phyloP scores from a whole-genome alignment of 495 filamentous ascomycete genomes.

The Hypomontagnella submonticulosa region DNA sequence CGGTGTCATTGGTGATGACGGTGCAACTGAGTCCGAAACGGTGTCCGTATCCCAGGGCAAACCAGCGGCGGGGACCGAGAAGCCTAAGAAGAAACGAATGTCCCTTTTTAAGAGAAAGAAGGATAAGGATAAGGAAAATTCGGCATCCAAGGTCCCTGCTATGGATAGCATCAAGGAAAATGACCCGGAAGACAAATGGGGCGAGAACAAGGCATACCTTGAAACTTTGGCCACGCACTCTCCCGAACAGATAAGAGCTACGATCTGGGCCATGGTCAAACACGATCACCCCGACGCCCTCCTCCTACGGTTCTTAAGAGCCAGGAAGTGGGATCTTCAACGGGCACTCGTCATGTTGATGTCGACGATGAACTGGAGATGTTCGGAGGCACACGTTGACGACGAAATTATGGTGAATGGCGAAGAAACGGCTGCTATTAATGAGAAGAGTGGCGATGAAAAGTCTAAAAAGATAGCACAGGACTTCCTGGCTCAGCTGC shows the following conservation, averaged over 20 bases:
- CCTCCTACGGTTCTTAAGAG: conserved; percentile 87
- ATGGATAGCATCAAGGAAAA: conserved; percentile 54
- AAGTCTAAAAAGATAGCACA: conserved; percentile 72
- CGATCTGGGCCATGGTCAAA: conserved; percentile 97
- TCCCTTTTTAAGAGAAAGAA: conserved; percentile 71
- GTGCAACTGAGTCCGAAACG: conserved; percentile 40
- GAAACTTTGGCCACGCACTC: conserved; percentile 77
- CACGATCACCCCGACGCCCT: conserved; percentile 92
- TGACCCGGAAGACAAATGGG: conserved; percentile 90
- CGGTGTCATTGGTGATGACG: conserved; percentile 64
- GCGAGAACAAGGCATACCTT: conserved; percentile 86
- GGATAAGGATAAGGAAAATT: conserved; percentile 65
- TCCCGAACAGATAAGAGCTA: conserved; percentile 80
- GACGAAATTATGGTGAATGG: conserved; percentile 85
- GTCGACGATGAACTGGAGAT: conserved; percentile 92
- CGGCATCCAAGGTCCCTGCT: conserved; percentile 42
- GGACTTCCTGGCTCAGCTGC: conserved; percentile 86
- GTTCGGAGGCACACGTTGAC: conserved; percentile 83
- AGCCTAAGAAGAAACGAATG: conserved; percentile 77
- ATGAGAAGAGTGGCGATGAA: conserved; percentile 65
- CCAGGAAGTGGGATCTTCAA: conserved; percentile 95
- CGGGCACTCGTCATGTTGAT: conserved; percentile 94
- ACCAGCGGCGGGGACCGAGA: conserved; percentile 58
- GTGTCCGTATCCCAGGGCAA: conserved; percentile 40
- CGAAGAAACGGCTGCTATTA: conserved; percentile 72